Percentiles rank a stretch among this genome's conserved stretches.
Conservation (phyloP, 345 rosid species). For the Zanthoxylum bungeanum region DNA sequence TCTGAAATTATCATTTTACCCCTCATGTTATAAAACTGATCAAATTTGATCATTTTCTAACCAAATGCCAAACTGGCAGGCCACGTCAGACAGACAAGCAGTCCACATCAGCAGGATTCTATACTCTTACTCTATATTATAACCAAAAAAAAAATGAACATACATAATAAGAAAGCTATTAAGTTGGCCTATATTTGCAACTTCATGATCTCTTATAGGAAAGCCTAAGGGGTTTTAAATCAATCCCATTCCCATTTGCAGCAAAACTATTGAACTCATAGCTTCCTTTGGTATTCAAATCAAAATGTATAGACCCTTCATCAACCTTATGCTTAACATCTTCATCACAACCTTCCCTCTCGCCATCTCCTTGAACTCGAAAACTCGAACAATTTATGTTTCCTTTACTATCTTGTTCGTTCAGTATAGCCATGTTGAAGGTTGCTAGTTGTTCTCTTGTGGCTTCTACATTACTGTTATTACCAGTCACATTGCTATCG, state of each 20-base stretch:
- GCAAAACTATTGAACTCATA: conserved; percentile 30
- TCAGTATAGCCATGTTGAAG: conserved; percentile 45
- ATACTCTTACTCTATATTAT: no score
- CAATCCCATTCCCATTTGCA: conserved; percentile 48
- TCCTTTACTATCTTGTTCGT: conserved; percentile 25
- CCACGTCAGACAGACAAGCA: no score
- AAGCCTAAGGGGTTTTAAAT: conserved; percentile 36
- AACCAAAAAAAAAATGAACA: no score
- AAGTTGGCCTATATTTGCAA: not conserved
- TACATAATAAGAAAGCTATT: no score
- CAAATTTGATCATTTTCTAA: no score
- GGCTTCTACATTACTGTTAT: conserved; percentile 20
- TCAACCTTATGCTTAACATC: conserved; percentile 33
- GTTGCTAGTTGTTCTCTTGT: conserved; percentile 33
- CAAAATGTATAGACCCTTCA: conserved; percentile 39
- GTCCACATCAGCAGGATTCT: no score
- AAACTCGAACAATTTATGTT: conserved; percentile 19
- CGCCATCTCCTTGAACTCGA: conserved; percentile 22
- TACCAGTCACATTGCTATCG: conserved; percentile 12
- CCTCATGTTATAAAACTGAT: no score
- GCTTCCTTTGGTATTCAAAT: conserved; percentile 50
- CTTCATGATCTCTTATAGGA: conserved; percentile 21
- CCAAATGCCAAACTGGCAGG: no score
- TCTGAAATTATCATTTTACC: no score
- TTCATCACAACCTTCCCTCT: conserved; percentile 13